Evolutionary conservation across 1,139 yeast species (phyloP).

Genomic region (Torulaspora globosa): DNA sequence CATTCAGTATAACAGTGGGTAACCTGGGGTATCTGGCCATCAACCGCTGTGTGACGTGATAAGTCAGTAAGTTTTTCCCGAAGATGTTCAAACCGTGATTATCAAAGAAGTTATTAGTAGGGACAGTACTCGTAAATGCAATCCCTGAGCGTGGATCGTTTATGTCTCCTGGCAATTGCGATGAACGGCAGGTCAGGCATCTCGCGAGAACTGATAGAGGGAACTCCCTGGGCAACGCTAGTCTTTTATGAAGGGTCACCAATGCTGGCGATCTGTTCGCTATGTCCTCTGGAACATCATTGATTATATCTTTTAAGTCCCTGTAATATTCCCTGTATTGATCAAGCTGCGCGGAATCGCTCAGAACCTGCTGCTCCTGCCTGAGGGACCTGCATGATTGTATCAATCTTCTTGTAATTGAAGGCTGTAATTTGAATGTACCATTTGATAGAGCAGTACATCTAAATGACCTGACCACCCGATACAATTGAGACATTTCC

Average conservation of each 20-base stretch:
- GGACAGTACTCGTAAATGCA: constrained; percentile 29
- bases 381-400: constrained; percentile 2
- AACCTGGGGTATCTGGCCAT: constrained; percentile 80
- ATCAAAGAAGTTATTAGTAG: constrained; percentile 52
- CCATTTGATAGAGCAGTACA: constrained; percentile 1
- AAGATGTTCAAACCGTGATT: constrained; percentile 76
- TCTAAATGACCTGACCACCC: constrained; percentile 9
- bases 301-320: constrained; percentile 21
- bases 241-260: constrained; percentile 75
- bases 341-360: constrained; percentile 19
- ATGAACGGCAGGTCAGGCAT: constrained; percentile 56
- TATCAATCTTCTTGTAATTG: constrained; percentile 3
- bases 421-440: not conserved
- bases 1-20: constrained; percentile 71
- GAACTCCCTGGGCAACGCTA: constrained; percentile 54
- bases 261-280: constrained; percentile 62
- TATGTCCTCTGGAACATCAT: constrained; percentile 42
- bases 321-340: constrained; percentile 28
- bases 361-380: constrained; percentile 3
- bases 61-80: constrained; percentile 74
- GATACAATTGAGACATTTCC: constrained; percentile 12
- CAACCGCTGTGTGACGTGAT: constrained; percentile 70
- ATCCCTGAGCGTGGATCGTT: constrained; percentile 16
- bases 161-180: constrained; percentile 35
- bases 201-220: constrained; percentile 71